Evolutionary conservation across 2,329 filamentous ascomycete genomes (phyloP), one percentile per base, ranked within the genome.

Genomic region (Didymella pomorum): DNA sequence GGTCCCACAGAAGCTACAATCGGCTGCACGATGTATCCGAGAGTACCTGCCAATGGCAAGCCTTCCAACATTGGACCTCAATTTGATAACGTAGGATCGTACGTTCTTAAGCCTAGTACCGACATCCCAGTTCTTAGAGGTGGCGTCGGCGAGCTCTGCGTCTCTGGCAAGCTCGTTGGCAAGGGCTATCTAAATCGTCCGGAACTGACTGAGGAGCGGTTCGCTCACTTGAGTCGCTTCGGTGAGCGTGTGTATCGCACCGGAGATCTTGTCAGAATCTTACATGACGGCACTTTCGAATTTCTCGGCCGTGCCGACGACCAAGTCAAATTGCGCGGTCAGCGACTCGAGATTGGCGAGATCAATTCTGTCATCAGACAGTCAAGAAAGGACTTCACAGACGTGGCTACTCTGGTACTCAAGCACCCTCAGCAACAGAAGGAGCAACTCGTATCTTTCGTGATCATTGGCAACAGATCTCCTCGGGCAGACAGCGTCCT

Each of bases 1-100:
- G 93, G 93, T 0, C 94, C 93, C 1, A 97, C 93, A 0, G 94
- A 97, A 74, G 90, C 92, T 0, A 97, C 93, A 0, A 97, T 97
- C 63, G 93, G 93, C 5, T 90, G 93, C 33, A 97, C 93, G 0
- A 96, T 95, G 84, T 93, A 90, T 67, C 88, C 89, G n/a, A 84
- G 91, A 31, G 91, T 97, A 8, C 90, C 91, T 0, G 76, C 80
- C 20, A 90, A 90, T 63, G 92, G 92, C 0, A 89, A 92, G 28
- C 87, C 93, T 0, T 90, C 92, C 11, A 97, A 97, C 68, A 97
- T 97, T 65, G 93, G 93, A 0, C 84, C 83, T 25, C 90, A 92
- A 63, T 97, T 97, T 64, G 86, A 89, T 64, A 97, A 97, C 62
- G 93, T 97, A 0, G 92, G 93, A 0, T 88, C 90, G 0, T 93